Base-by-base conservation (phyloP, 805 yeast genomes). In the Metschnikowia orientalis region DNA sequence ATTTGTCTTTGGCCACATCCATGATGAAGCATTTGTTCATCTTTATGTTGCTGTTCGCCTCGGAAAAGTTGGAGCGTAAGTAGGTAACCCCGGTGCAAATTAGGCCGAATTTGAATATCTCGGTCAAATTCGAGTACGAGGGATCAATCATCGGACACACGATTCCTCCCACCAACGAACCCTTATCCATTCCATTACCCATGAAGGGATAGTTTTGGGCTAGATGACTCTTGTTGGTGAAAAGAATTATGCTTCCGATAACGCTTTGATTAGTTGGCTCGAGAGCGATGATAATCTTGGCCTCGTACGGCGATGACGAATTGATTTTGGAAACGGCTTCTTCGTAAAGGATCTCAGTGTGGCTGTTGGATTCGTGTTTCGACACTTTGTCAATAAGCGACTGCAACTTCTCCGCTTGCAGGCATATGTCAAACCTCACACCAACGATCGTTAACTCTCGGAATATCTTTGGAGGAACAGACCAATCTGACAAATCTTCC, bases 381-480 rank as follows among this genome's bases (percentile, higher is more conserved):
- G 53, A 40, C 13, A 36, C 43, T 13, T 53, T 42, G 20, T 54
- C 47, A 5, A 73, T 54, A n/a, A 73, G 49, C n/a, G 56, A 53
- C 42, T 66, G 49, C 25, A 75, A 53, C 41, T 69, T 67, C 3
- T 56, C 54, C 8, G 66, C 52, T 36, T 69, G 62, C 38, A 55
- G 59, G 44, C 77, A 69, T n/a, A 75, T 61, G 44, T 74, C 79
- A 51, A 77, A 75, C 40, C 75, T 56, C 9, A 76, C 70, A 3
- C 80, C 79, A 23, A 74, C 73, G 35, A 74, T 71, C 59, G 71
- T 73, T 41, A 77, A 59, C 40, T 73, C 78, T 31, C 71, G 56
- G 25, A 75, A 71, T 5, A 76, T 64, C 42, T 73, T 73, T 37
- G 70, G 65, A 2, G 79, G 71, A 4, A 77, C 76, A 39, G 53